Base-by-base conservation (phyloP, 108 stramenopile species). In the Fistulifera pelliculosa region DNA sequence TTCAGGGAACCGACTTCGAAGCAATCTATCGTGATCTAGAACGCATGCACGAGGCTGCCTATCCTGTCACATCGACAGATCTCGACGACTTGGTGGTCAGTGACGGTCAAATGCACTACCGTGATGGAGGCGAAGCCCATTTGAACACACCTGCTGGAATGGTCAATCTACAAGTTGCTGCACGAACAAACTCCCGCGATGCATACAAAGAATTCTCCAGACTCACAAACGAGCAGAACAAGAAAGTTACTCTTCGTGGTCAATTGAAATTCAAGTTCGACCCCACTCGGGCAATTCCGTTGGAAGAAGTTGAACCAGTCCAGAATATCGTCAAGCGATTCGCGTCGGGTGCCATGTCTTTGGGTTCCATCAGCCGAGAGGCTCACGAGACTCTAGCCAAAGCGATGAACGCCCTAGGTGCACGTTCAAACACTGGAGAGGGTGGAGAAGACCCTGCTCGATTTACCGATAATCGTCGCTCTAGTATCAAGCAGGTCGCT, bases 101-200 rank as follows among this genome's bases (percentile, higher is more conserved):
- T 72, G 91, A 85, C 70, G 97, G 97, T 23, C 94, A 95, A 72
- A 87, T 94, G 69, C 95, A 96, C 65, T 95, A 87, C 64, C 89
- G 95, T 51, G 79, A 92, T 63, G 92, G 92, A 31, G 95, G 94
- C n/a, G 97, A 98, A 75, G 90, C 87, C 12, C 97, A 98, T 75
- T 76, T 95, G 67, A 96, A 96, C 77, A 96, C 87, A 60, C 97
- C 97, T 18, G 66, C 64, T 43, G 77, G 75, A 50, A 96, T 98
- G 94, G 88, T 87, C 24, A 83, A 92, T 67, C 69, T 98, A 49
- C 95, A 91, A 75, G 73, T 86, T 60, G 97, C 95, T 15, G 88
- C 86, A 41, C 74, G 90, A 43, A 91, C 81, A 27, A 94, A 95
- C 70, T 90, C 92, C 48, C 82, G 90, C 41, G 94, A 95, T 39